These are phyloP conservation scores for Hygrocybe coccinea DNA, from an alignment of 768 basidiomycete genomes.

Conservation along the genomic window DNA sequence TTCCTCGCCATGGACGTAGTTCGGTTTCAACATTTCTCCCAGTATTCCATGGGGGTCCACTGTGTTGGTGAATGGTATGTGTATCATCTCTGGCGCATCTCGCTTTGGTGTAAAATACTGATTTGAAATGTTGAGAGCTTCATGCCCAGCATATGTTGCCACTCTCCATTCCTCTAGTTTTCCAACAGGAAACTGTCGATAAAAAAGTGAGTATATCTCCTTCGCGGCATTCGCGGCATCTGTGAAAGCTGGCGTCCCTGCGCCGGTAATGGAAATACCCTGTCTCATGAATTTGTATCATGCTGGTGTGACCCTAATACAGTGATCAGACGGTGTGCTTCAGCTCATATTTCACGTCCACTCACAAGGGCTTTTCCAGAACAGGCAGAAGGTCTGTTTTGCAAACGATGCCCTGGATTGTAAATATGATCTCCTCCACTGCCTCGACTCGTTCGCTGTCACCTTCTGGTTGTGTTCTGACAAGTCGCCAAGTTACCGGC, in stretches of 20 bases:
- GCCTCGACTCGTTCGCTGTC: neutral
- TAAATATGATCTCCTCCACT: constrained; percentile 8
- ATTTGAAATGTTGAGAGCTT: neutral
- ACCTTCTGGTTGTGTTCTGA: neutral
- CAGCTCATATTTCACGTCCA: neutral
- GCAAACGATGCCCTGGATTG: constrained; percentile 4
- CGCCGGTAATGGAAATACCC: neutral
- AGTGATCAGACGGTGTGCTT: neutral
- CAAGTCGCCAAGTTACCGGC: neutral
- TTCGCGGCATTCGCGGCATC: neutral
- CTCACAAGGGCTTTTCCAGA: constrained; percentile 10
- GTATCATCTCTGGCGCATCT: neutral
- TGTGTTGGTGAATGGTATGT: neutral
- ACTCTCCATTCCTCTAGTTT: constrained; percentile 1
- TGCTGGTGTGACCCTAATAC: neutral
- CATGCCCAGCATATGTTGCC: neutral
- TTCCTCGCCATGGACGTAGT: neutral
- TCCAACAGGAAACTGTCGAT: constrained; percentile 4
- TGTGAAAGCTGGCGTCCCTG: neutral
- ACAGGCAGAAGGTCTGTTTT: constrained; percentile 8
- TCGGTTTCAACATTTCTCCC: neutral
- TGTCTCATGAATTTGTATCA: constrained; percentile 2
- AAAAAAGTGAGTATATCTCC: constrained; percentile 3
- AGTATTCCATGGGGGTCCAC: constrained; percentile 3
- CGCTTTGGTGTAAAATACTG: constrained; percentile 1